These are phyloP conservation scores for Aspergillus tamarii DNA, from an alignment of 2,329 filamentous ascomycete genomes.

Conservation along the genomic window DNA sequence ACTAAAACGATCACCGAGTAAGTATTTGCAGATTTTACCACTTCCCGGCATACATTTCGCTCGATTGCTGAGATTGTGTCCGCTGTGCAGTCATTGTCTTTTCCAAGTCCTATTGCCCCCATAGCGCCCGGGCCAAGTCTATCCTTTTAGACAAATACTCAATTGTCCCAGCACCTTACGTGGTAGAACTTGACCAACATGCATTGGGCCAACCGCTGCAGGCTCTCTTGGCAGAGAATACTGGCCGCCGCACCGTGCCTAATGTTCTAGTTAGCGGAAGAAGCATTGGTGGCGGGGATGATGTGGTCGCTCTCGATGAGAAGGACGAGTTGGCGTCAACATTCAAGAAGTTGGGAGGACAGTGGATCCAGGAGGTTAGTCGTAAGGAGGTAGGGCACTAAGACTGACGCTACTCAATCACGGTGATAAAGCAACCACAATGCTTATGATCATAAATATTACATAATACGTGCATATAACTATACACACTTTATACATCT, in stretches of 20 bases:
- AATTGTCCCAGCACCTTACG: conserved; percentile 78
- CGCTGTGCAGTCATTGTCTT: conserved; percentile 78
- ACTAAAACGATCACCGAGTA: conserved; percentile 82
- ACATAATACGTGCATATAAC: neutral
- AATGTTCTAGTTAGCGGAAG: conserved; percentile 87
- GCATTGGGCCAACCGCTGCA: conserved; percentile 75
- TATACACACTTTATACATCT: neutral
- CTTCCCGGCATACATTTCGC: neutral
- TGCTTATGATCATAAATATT: neutral
- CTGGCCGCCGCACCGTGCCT: conserved; percentile 82
- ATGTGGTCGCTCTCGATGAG: conserved; percentile 72
- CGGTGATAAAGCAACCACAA: no score
- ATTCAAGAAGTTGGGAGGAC: conserved; percentile 73
- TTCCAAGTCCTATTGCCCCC: conserved; percentile 90
- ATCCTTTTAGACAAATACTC: conserved; percentile 82
- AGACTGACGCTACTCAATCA: neutral
- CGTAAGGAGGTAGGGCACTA: conserved; percentile 21
- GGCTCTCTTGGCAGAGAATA: conserved; percentile 69
- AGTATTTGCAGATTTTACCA: conserved; percentile 31
- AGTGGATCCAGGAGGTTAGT: conserved; percentile 55
- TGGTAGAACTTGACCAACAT: conserved; percentile 89
- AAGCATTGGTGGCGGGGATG: conserved; percentile 88
- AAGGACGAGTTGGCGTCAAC: conserved; percentile 70
- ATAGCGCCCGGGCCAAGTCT: conserved; percentile 80
- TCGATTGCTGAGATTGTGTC: conserved; percentile 9